Evolutionary conservation across 202 grass and related monocot genomes (phyloP), one percentile per base, ranked within the genome.

Genomic region (Digitaria exilis): DNA sequence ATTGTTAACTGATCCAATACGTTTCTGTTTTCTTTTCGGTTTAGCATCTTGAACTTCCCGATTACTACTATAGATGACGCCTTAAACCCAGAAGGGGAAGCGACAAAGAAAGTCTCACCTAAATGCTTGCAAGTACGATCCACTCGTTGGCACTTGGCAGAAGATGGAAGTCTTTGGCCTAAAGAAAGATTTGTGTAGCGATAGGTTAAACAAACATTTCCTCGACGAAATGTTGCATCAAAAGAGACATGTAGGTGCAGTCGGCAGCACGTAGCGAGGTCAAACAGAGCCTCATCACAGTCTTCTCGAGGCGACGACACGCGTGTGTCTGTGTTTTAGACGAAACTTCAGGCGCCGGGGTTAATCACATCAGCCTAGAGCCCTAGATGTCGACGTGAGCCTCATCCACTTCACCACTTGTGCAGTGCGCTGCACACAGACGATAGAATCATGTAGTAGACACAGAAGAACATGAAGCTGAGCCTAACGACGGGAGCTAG

Each of bases 171-270:
- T 2, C 46, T 32, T 9, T 39, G 37, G 0, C 67, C 22, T 34
- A 26, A 19, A 71, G 14, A 71, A 48, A 48, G 14, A 29, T 69
- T 2, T 7, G 44, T 19, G 0, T 2, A 16, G 19, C 7, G 71
- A 74, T 37, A 74, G 52, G 49, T 58, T 75, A 41, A 56, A 37
- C 4, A 39, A 73, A 7, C 4, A 21, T 3, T 35, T 74, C 19
- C 31, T 29, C 2, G 21, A 34, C 10, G 17, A 48, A 30, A 6
- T 69, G 64, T 29, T 79, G 45, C 45, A 19, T 39, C 21, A 39
- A 55, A 28, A 39, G 65, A 80, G 30, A 29, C 64, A 69, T 80
- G 78, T 42, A 56, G 62, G 77, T 49, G 42, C 41, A 14, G 75
- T 12, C 29, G 75, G 34, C 32, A 80, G 78, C 34, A 67, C 0